Conservation (phyloP, 192 early-diverging fungal genomes). For the Gaertneriomyces semiglobifer region DNA sequence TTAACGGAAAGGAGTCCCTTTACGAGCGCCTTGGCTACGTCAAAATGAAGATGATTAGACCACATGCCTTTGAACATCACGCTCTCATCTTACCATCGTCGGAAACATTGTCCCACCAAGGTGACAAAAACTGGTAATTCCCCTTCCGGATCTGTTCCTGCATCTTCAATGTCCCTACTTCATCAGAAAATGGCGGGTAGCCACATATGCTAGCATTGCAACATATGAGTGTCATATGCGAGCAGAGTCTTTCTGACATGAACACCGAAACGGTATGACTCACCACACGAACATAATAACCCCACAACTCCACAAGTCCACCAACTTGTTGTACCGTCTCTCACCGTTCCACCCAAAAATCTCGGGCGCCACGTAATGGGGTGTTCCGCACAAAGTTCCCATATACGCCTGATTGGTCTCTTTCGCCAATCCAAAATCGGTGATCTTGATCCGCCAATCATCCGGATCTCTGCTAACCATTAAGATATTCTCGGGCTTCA, state of each 20-base stretch:
- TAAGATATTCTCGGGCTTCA: slow-evolving; percentile 75
- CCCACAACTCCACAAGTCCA: slow-evolving; percentile 90
- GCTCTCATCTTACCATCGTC: slow-evolving; percentile 30
- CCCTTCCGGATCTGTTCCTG: slow-evolving; percentile 51
- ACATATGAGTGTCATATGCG: background rate
- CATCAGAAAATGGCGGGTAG: slow-evolving; percentile 72
- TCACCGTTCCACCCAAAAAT: slow-evolving; percentile 51
- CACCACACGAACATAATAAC: slow-evolving; percentile 81
- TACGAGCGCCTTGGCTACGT: slow-evolving; percentile 25
- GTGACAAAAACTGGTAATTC: slow-evolving; percentile 62
- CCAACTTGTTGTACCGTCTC: slow-evolving; percentile 52
- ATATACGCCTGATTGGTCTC: slow-evolving; percentile 47
- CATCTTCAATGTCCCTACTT: slow-evolving; percentile 30
- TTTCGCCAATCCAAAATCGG: slow-evolving; percentile 87
- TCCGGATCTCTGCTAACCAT: slow-evolving; percentile 45
- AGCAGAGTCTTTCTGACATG: background rate
- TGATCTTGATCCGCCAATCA: slow-evolving; percentile 69
- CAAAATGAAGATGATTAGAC: background rate
- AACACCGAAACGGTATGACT: background rate
- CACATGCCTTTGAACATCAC: background rate
- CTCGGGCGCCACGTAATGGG: slow-evolving; percentile 80
- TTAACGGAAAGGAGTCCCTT: slow-evolving; percentile 54
- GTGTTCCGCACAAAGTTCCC: slow-evolving; percentile 67
- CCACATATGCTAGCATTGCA: slow-evolving; percentile 55
- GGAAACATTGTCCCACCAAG: slow-evolving; percentile 68